Evolutionary conservation across 805 yeast genomes (phyloP).

Genomic region (Kuraishia ogatae): DNA sequence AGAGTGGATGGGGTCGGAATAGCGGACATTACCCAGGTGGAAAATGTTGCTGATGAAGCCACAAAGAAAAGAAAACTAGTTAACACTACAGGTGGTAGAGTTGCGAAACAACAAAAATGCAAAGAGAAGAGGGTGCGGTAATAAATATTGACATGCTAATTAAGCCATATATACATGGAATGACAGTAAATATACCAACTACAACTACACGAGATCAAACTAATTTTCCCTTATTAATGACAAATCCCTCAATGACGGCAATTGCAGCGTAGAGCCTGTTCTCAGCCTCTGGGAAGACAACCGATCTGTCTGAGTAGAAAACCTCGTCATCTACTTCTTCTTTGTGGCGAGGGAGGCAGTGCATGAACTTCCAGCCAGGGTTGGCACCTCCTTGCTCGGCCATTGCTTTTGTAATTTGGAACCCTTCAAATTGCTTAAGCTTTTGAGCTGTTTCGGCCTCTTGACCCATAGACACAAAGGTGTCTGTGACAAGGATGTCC

Average conservation of each 20-base stretch:
- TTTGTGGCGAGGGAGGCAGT: constrained; percentile 90
- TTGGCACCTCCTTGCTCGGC: constrained; percentile 50
- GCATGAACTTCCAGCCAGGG: constrained; percentile 84
- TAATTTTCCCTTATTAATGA: constrained; percentile 65
- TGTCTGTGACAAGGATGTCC: constrained; percentile 85
- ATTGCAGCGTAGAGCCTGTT: constrained; percentile 94
- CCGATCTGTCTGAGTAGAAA: constrained; percentile 72
- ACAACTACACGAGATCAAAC: background rate
- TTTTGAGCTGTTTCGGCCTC: constrained; percentile 69
- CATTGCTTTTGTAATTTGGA: constrained; percentile 69
- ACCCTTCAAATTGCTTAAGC: constrained; percentile 75
- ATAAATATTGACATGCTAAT: too few species aligned
- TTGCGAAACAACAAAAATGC: too few species aligned
- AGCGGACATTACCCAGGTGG: background rate
- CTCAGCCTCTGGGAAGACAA: constrained; percentile 94
- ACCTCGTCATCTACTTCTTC: constrained; percentile 94
- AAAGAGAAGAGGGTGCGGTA: background rate
- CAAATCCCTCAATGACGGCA: constrained; percentile 86
- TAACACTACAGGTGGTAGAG: too few species aligned
- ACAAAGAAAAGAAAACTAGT: too few species aligned
- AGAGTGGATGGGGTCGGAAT: background rate
- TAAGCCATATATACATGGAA: background rate
- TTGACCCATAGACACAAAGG: constrained; percentile 98
- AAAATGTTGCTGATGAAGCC: too few species aligned
- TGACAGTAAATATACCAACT: too few species aligned